These are phyloP conservation scores for Oxytropis ochrocephala DNA, from an alignment of 306 rosid species.

Conservation along the genomic window DNA sequence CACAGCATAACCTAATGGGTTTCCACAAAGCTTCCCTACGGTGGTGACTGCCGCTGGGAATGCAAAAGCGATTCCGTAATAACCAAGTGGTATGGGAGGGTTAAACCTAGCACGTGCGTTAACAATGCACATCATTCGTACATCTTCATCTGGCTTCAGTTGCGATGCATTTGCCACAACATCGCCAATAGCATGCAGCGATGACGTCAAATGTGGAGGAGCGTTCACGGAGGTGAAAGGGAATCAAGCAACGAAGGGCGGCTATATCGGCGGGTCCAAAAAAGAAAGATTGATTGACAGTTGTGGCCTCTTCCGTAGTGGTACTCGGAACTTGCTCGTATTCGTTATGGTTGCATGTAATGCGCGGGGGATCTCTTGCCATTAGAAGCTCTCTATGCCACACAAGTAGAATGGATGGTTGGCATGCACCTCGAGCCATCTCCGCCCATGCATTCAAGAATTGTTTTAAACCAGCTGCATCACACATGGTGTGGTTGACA, in stretches of 20 bases:
- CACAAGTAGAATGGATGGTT: conserved; percentile 23
- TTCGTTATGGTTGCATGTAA: conserved; percentile 23
- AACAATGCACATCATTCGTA: background rate
- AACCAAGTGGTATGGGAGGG: background rate
- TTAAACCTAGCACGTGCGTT: background rate
- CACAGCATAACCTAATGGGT: conserved; percentile 2
- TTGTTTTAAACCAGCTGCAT: background rate
- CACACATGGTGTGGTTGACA: conserved; percentile 7
- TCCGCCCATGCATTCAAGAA: conserved; percentile 15
- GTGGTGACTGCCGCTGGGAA: background rate
- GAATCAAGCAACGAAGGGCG: background rate
- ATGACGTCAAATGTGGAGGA: conserved; percentile 22
- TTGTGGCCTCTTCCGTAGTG: background rate
- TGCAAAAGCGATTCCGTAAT: conserved; percentile 19
- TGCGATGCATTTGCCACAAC: conserved; percentile 22
- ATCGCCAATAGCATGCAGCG: conserved; percentile 17
- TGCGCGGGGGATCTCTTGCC: conserved; percentile 24
- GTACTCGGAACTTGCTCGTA: background rate
- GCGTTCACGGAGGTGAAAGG: background rate
- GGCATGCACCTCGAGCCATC: conserved; percentile 14
- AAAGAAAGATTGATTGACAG: background rate
- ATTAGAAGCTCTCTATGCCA: conserved; percentile 29
- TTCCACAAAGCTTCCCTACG: background rate
- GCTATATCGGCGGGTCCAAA: background rate
- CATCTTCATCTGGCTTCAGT: background rate